Base-by-base conservation (phyloP, 352 stramenopile species). In the Globisporangium canariense region DNA sequence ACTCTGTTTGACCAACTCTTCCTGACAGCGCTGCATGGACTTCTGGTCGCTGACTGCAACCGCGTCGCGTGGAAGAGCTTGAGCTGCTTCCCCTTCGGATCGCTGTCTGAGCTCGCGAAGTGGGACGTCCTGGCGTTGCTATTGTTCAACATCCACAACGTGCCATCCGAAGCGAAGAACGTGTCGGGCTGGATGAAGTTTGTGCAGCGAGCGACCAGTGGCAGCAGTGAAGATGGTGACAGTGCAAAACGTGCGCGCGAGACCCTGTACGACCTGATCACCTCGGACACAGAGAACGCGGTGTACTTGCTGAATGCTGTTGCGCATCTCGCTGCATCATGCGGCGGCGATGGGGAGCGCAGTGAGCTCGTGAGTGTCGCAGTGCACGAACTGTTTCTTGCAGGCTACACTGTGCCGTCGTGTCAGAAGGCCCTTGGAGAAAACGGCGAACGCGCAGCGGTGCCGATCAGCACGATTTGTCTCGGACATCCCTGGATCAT, bases 1-100 rank as follows among this genome's bases (percentile, higher is more conserved):
- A 91, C 86, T 18, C 61, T 92, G 14, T 93, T 94, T 62, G 87
- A 96, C 51, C 87, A 96, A 64, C 74, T 96, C 8, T 93, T 96
- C 58, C 68, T 94, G 40, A 93, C 86, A 7, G 86, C 82, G 40
- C 67, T 96, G 10, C 83, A 91, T 60, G 87, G 83, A 10, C 47
- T 94, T 9, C 69, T 94, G 61, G 74, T 85, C 4, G 50, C 74
- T 18, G 86, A 94, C 59, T 91, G 81, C 67, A 94, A 92, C 63
- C 78, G 83, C n/a, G 79, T 91, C 10, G 83, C 83, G 14, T 94
- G 86, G 86, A 78, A 84, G 58, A 86, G 78, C 65, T 77, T 94
- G 49, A 68, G 64, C 11, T 74, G 74, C 22, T 91, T 90, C 43
- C 86, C 86, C n/a, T 94, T 91, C 60, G 67, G 63, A 4, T 85